Evolutionary conservation across 129 eudicot genomes (phyloP).

Genomic region (Calendula officinalis): DNA sequence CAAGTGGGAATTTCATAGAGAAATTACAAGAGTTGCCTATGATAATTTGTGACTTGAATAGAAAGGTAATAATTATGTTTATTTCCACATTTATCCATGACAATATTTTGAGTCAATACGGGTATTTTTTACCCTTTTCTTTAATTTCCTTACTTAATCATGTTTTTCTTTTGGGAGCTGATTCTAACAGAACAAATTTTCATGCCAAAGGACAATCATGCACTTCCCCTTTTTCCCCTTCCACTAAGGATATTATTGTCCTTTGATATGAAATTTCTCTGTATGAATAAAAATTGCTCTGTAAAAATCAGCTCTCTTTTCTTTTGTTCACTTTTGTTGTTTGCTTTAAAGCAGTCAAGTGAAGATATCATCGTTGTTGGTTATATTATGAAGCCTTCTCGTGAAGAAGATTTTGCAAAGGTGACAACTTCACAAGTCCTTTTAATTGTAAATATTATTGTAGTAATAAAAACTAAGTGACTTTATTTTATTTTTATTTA

Average conservation of each 20-base stretch:
- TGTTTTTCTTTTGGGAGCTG: neutral
- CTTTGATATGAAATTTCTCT: too few relatives aligned
- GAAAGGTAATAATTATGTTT: slow-evolving; percentile 42
- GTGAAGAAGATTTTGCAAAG: slow-evolving; percentile 95
- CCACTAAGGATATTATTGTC: too few relatives aligned
- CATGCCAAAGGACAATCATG: too few relatives aligned
- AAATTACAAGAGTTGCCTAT: slow-evolving; percentile 82
- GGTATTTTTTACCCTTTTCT: neutral
- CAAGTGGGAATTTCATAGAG: slow-evolving; percentile 39
- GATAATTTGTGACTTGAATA: slow-evolving; percentile 59
- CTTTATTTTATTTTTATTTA: neutral
- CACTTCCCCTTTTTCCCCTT: too few relatives aligned
- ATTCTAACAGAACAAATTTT: too few relatives aligned
- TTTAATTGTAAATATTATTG: neutral
- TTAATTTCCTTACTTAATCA: neutral
- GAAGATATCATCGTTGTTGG: slow-evolving; percentile 53
- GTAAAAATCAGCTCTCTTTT: neutral
- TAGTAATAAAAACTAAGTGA: slow-evolving; percentile 15
- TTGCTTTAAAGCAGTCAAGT: slow-evolving; percentile 52
- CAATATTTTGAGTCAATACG: neutral
- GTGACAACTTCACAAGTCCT: slow-evolving; percentile 27
- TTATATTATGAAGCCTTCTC: slow-evolving; percentile 92
- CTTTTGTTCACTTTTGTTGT: slow-evolving; percentile 16
- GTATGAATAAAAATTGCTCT: too few relatives aligned
- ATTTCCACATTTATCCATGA: neutral